Base-by-base conservation (phyloP, 2,329 filamentous ascomycete species). In the Ascochyta fabae region DNA sequence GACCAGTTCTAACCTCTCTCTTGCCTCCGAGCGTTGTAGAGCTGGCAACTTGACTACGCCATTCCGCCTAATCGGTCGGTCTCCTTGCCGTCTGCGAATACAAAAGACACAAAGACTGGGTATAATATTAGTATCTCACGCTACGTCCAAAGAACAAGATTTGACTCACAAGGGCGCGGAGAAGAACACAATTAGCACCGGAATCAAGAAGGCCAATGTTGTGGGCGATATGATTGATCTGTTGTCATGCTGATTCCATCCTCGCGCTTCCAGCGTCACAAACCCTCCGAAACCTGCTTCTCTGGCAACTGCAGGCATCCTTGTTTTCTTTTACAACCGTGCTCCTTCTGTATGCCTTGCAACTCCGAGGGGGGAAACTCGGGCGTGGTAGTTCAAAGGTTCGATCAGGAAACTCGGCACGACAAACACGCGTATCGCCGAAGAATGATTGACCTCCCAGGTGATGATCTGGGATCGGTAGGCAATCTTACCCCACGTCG, bases 131-230 rank as follows among this genome's bases (percentile, higher is more conserved):
- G 54, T 45, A 22, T 4, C 19, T 46, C 27, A 38, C 42, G 12
- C 29, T 13, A 24, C 27, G 22, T 35, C 27, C 3, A 36, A n/a
- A 34, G 26, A 27, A 19, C 31, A 42, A 16, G 26, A 16, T n/a
- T 26, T 24, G 27, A 63, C 70, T 62, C 62, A 72, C 70, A 71
- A 65, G 13, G 70, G 70, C 34, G 54, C 64, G 41, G 66, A 55
- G 16, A 73, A 58, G 23, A 71, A 66, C 22, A 71, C 56, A 4
- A 70, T 45, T 16, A 73, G 66, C 1, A 73, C 58, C 0, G 70
- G 69, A 23, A 71, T 61, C 23, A 73, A 45, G 27, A 73, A 72
- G 1, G 62, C 62, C 43, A 72, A 65, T 4, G 69, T 66, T 8
- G 65, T 69, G 6, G 67, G 60, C n/a, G 68, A 68, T 52, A 71